Percentiles rank a stretch among this genome's conserved stretches.
Evolutionary conservation across 2,329 filamentous ascomycete genomes (phyloP).

Genomic region (Ascosphaera acerosa): DNA sequence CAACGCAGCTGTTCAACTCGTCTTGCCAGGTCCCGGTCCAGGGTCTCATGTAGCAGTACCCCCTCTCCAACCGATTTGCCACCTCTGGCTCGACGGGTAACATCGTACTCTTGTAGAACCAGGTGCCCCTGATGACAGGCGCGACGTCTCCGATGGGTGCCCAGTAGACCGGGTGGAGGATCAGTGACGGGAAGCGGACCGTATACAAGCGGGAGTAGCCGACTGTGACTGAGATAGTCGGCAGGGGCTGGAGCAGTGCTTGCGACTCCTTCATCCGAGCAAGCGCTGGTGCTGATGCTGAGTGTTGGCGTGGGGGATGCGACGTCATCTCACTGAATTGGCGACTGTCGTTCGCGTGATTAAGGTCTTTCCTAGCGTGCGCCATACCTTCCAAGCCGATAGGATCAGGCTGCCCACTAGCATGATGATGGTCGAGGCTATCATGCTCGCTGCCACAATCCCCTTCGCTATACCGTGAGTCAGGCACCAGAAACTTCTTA

Average conservation of each 20-base stretch:
- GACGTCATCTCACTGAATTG: no score
- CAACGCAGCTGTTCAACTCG: conserved; percentile 68
- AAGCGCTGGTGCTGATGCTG: no score
- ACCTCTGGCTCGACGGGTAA: conserved; percentile 60
- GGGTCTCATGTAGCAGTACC: conserved; percentile 61
- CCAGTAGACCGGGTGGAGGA: conserved; percentile 74
- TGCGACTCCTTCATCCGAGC: no score
- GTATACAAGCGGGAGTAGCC: background rate
- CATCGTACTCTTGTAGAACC: conserved; percentile 97
- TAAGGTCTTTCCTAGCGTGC: no score
- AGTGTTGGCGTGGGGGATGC: no score
- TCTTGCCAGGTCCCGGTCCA: conserved; percentile 88
- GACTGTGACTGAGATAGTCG: background rate
- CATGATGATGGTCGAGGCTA: no score
- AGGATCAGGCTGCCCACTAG: no score
- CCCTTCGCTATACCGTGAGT: no score
- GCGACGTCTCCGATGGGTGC: conserved; percentile 76
- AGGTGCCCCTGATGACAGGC: conserved; percentile 61
- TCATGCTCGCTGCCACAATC: no score
- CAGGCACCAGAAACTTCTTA: background rate
- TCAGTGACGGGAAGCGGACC: background rate
- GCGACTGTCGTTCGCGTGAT: no score
- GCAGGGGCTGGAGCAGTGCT: background rate
- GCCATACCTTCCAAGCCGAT: no score
- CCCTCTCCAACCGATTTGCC: conserved; percentile 79